Base-by-base conservation (phyloP, 768 basidiomycete species). In the Nidularia sp. region DNA sequence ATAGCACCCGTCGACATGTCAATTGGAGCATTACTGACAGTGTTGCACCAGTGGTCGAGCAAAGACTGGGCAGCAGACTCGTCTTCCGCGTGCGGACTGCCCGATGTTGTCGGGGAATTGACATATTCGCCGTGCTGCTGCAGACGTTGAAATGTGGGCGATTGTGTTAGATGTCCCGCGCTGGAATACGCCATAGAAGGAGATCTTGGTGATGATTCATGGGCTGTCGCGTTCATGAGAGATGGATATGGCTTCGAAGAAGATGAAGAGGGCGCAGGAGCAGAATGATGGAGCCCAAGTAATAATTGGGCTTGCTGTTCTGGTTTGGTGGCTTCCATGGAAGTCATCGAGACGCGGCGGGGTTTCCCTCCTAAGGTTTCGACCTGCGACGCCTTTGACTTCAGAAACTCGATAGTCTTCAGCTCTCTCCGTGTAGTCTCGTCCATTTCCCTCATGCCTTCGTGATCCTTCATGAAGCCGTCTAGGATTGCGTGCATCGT, bases 31-130 rank as follows among this genome's bases (percentile, higher is more conserved):
- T 84, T 86, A 61, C 81, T 87, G 57, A 90, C 80, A n/a, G 85
- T 83, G 55, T 85, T 86, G 61, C 83, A 88, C 90, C 91, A 93
- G 55, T 91, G 86, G 64, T 93, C 90, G 45, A 93, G 71, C 51
- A 93, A 65, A 8, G 80, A 80, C 61, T 93, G 90, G 3, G 90
- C 89, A 5, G 85, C 74, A 25, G 79, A 83, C 61, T 90, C 85
- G 7, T 88, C 90, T 45, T 91, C 90, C 43, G 78, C 84, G 52
- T 71, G 76, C 1, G 86, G 89, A 61, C 88, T 90, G n/a, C 79
- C 80, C 22, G 85, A 79, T 13, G 78, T 83, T 1, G 81, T 80
- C 36, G 84, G 82, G 12, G 87, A 86, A 51, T 70, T 70, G 1
- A 72, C 71, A 55, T 80, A 70, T 33, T 85, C 84, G 7, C 64